Base-by-base conservation (phyloP, 768 basidiomycete species). In the Collybia nuda region DNA sequence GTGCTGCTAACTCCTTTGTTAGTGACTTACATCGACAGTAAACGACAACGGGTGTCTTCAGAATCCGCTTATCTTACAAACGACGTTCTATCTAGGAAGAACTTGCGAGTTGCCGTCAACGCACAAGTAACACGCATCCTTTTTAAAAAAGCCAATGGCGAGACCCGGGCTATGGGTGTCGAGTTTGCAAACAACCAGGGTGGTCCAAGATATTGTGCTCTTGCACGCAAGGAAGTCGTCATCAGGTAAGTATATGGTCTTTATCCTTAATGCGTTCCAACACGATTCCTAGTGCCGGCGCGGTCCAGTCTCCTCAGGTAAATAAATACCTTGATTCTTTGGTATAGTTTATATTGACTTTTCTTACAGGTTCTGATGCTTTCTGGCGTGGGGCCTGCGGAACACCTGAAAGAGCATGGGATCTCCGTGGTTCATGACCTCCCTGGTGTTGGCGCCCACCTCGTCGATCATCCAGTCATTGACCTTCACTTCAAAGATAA, bases 321-420 rank as follows among this genome's bases (percentile, higher is more conserved):
- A 32, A 32, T 73, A 32, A 32, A 32, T 44, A 43, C 67, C 54
- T 9, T n/a, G 41, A 28, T 23, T 47, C 3, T 32, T 7, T 38
- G 11, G 15, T 12, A 8, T 21, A 9, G 11, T 36, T 40, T 24
- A 1, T 24, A 14, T 6, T 11, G 2, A 15, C 8, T 14, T 39
- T 22, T 12, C 17, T 12, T n/a, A 18, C 67, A 87, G 71, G 77
- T 88, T 44, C 73, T 89, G 12, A 76, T 87, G 75, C 73, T 89
- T 15, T 89, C 87, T 32, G 92, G 92, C 9, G 69, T 94, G 41
- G 92, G 91, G 2, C 87, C 89, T 29, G 73, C 75, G 1, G 70
- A 71, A 1, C 74, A 87, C 11, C 73, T 93, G 32, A 55, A 70
- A 9, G 63, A 71, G 32, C 69, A 83, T 49, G 65, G 67, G 5